These are phyloP conservation scores for Amyloporia xantha DNA, from an alignment of 768 basidiomycete genomes.

Conservation along the genomic window DNA sequence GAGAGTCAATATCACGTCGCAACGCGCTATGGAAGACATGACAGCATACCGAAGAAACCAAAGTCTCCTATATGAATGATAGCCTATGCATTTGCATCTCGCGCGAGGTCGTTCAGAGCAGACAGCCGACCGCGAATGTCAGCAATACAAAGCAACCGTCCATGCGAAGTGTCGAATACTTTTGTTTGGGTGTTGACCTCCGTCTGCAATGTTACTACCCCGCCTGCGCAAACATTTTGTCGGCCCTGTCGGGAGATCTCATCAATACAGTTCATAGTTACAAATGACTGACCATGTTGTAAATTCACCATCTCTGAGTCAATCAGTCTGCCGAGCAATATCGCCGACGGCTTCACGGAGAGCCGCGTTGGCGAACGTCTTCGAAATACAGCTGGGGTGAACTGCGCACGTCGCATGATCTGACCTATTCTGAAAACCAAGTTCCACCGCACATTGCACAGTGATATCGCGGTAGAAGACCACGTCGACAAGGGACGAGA, in stretches of 20 bases:
- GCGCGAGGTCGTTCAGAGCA: constrained; percentile 83
- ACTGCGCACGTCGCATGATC: constrained; percentile 99
- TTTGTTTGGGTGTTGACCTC: constrained; percentile 74
- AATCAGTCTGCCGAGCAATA: constrained; percentile 68
- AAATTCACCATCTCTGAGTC: constrained; percentile 99
- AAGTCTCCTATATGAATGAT: constrained; percentile 98
- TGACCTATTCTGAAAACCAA: constrained; percentile 86
- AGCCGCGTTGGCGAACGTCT: constrained; percentile 90
- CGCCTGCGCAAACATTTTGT: constrained; percentile 99
- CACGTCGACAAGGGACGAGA: constrained; percentile 93
- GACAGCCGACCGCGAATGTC: constrained; percentile 88
- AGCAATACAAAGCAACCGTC: constrained; percentile 89
- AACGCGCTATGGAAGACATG: too few species aligned
- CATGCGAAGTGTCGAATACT: constrained; percentile 71
- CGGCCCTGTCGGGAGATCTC: constrained; percentile 65
- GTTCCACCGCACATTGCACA: constrained; percentile 98
- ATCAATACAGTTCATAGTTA: too few species aligned
- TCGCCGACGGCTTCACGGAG: constrained; percentile 95
- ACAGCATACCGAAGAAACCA: constrained; percentile 90
- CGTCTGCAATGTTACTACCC: constrained; percentile 86
- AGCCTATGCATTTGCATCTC: constrained; percentile 83
- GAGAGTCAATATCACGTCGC: background rate
- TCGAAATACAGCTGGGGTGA: constrained; percentile 91
- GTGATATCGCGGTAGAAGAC: constrained; percentile 99
- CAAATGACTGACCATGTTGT: constrained; percentile 62